Evolutionary conservation across 208 protist genomes (phyloP).

Genomic region (Wallacemonas rigidus): DNA sequence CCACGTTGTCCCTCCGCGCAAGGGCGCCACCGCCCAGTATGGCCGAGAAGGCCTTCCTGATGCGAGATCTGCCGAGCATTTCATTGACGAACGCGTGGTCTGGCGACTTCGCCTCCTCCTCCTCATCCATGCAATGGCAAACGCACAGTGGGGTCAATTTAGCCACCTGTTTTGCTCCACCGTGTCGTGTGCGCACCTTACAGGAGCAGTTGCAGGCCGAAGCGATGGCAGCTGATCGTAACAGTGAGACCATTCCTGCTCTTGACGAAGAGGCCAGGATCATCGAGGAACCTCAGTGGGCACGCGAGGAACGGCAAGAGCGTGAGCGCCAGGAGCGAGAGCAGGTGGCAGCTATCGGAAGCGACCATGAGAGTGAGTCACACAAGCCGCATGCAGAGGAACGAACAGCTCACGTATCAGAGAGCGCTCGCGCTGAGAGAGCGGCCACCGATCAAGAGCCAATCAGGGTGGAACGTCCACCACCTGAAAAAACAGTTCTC

Average conservation of each 20-base stretch:
- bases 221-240: background rate
- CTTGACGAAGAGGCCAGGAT: constrained; percentile 26
- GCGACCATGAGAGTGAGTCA: no score
- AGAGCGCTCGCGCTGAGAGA: no score
- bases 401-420: no score
- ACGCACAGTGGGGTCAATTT: background rate
- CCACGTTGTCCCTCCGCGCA: constrained; percentile 2
- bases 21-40: background rate
- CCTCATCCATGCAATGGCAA: background rate
- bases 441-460: no score
- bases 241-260: background rate
- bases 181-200: constrained; percentile 28
- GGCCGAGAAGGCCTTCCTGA: constrained; percentile 8
- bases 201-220: constrained; percentile 26
- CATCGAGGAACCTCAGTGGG: constrained; percentile 21
- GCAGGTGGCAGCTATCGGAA: background rate
- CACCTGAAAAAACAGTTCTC: constrained; percentile 18
- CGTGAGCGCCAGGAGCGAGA: constrained; percentile 6
- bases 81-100: constrained; percentile 4
- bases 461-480: background rate
- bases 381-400: no score
- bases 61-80: background rate
- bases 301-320: constrained; percentile 7
- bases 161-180: constrained; percentile 10
- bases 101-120: no score